Evolutionary conservation across 2,329 filamentous ascomycete genomes (phyloP).

Genomic region (Trichoderma polysporum): DNA sequence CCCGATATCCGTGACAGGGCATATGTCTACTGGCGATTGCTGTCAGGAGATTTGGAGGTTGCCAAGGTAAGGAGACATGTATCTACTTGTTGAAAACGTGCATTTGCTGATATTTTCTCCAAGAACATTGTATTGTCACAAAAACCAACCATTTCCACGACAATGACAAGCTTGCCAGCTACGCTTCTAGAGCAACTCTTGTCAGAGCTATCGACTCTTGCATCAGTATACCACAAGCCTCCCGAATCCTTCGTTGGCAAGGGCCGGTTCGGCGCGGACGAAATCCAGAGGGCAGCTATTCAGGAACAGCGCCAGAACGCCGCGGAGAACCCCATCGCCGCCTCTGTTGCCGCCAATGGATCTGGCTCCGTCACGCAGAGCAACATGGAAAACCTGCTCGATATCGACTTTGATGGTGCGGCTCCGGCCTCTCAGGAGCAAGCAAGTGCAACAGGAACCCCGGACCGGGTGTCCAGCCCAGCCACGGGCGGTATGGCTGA

Average conservation of each 20-base stretch:
- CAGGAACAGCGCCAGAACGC: constrained; percentile 93
- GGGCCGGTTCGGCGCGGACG: constrained; percentile 89
- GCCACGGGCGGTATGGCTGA: constrained; percentile 56
- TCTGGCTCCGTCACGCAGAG: constrained; percentile 58
- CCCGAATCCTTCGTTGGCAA: constrained; percentile 97
- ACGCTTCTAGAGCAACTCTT: constrained; percentile 87
- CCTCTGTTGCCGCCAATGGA: constrained; percentile 69
- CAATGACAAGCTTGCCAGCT: constrained; percentile 84
- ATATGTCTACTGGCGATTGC: constrained; percentile 95
- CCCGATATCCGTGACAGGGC: constrained; percentile 95
- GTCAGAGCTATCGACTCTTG: constrained; percentile 85
- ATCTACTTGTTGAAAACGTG: no score
- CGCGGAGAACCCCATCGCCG: constrained; percentile 90
- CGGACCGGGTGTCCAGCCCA: constrained; percentile 67
- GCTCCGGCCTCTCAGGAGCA: constrained; percentile 82
- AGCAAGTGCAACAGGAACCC: constrained; percentile 57
- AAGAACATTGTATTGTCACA: constrained; percentile 84
- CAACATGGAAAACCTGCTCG: constrained; percentile 91
- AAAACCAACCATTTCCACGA: constrained; percentile 91
- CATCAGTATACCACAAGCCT: constrained; percentile 97
- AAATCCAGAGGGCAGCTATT: constrained; percentile 91
- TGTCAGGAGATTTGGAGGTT: constrained; percentile 87
- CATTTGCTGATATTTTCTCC: not conserved
- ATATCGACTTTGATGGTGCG: constrained; percentile 93
- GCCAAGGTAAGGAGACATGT: constrained; percentile 65